A percentile compares a stretch with the other conserved stretches of the same genome.
These are phyloP conservation scores for Boletus mariae DNA, from an alignment of 1,284 basidiomycete genomes.

Conservation along the genomic window DNA sequence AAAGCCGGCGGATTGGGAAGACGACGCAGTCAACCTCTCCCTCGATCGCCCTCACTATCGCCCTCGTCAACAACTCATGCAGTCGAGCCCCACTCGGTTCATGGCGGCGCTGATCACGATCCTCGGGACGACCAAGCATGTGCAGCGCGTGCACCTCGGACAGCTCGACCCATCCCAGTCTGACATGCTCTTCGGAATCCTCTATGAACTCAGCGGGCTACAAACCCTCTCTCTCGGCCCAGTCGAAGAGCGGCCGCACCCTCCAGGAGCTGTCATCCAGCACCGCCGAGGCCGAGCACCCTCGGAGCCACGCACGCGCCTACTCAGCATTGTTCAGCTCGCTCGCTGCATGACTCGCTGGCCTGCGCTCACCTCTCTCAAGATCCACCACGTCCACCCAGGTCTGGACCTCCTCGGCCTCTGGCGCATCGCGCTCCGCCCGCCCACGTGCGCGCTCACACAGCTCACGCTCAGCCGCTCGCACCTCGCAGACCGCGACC, in stretches of 20 bases:
- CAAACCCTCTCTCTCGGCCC: conserved; percentile 15
- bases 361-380: conserved; percentile 10
- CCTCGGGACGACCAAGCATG: conserved; percentile 19
- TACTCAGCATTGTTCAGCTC: conserved; percentile 19
- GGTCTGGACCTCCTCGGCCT: conserved; percentile 1
- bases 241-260: background rate
- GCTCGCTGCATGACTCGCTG: conserved; percentile 18
- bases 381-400: conserved; percentile 14
- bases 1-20: background rate
- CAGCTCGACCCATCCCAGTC: conserved; percentile 12
- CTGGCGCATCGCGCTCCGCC: conserved; percentile 15
- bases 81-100: conserved; percentile 6
- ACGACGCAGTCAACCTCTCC: background rate
- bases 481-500: conserved; percentile 18
- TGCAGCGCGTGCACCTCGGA: conserved; percentile 14
- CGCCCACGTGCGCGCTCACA: conserved; percentile 19
- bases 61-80: background rate
- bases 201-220: conserved; percentile 11
- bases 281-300: background rate
- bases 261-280: background rate
- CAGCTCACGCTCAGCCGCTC: conserved; percentile 18
- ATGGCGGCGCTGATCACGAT: conserved; percentile 19
- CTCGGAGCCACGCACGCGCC: background rate
- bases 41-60: background rate
- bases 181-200: conserved; percentile 9